Evolutionary conservation across 2,329 filamentous ascomycete species (phyloP).

Genomic region (Colletotrichum sp.): DNA sequence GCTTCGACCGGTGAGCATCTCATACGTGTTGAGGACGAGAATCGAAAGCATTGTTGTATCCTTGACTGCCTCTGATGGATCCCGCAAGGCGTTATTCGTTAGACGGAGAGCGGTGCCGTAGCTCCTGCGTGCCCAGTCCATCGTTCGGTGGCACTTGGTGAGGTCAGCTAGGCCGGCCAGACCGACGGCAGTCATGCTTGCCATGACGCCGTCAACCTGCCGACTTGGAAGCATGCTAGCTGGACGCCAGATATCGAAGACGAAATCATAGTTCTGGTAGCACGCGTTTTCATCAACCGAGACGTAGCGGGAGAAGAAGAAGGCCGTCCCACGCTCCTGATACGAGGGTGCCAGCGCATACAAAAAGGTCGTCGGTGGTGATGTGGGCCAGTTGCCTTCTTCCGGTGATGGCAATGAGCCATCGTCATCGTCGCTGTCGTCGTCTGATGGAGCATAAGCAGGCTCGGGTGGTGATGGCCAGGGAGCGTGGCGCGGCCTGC

Average conservation of each 20-base stretch:
- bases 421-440: conserved; percentile 26
- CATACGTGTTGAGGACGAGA: conserved; percentile 58
- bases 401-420: conserved; percentile 33
- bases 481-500: neutral
- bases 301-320: conserved; percentile 57
- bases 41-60: conserved; percentile 58
- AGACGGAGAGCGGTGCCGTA: conserved; percentile 56
- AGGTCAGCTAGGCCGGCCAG: conserved; percentile 55
- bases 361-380: conserved; percentile 29
- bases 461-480: neutral
- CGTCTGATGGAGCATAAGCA: neutral
- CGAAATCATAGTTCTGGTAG: conserved; percentile 56
- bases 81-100: conserved; percentile 52
- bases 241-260: conserved; percentile 57
- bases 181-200: conserved; percentile 60
- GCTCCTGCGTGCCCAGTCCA: conserved; percentile 52
- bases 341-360: conserved; percentile 37
- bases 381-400: conserved; percentile 33
- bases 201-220: conserved; percentile 49
- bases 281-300: conserved; percentile 47
- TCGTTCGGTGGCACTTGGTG: conserved; percentile 42
- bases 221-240: conserved; percentile 33
- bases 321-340: conserved; percentile 50
- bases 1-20: conserved; percentile 54
- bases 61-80: conserved; percentile 46